Evolutionary conservation across 1,284 basidiomycete species (phyloP).

Genomic region (Tilletia indica): DNA sequence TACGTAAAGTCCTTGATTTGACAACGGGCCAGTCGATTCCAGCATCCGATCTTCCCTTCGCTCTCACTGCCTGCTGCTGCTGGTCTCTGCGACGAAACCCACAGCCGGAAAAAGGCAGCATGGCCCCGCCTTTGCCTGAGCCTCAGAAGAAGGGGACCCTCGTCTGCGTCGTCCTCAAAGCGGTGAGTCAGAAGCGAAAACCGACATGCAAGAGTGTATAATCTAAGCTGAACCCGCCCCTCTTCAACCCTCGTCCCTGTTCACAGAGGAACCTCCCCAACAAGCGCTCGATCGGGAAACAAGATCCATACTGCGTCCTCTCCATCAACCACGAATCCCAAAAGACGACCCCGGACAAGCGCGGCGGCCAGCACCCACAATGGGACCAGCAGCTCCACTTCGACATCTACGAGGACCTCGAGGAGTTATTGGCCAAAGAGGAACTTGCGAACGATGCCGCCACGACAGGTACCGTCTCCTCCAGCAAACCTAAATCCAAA

Average conservation of each 20-base stretch:
- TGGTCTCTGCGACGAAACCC: not conserved
- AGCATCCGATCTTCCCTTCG: no score
- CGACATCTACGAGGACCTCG: conserved; percentile 76
- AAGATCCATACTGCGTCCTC: conserved; percentile 90
- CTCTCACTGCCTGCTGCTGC: no score
- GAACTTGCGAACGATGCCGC: conserved; percentile 54
- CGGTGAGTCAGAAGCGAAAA: conserved; percentile 65
- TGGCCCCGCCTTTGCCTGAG: conserved; percentile 17
- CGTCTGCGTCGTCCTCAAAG: conserved; percentile 89
- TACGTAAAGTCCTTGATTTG: no score
- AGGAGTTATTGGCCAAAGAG: conserved; percentile 63
- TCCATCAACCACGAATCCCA: conserved; percentile 66
- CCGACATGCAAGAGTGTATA: no score
- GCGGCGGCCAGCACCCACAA: conserved; percentile 94
- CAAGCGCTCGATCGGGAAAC: conserved; percentile 67
- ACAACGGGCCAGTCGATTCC: no score
- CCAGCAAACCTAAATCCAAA: conserved; percentile 59
- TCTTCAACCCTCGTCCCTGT: not conserved
- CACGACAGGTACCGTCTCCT: conserved; percentile 27
- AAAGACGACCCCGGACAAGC: conserved; percentile 74
- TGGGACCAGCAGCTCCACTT: conserved; percentile 99
- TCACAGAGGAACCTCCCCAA: conserved; percentile 48
- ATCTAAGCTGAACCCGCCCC: no score
- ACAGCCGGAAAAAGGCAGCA: not conserved
- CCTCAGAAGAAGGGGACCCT: conserved; percentile 80